Evolutionary conservation across 352 stramenopile genomes (phyloP), one percentile per base, ranked within the genome.

Genomic region (Phytophthora sp.): DNA sequence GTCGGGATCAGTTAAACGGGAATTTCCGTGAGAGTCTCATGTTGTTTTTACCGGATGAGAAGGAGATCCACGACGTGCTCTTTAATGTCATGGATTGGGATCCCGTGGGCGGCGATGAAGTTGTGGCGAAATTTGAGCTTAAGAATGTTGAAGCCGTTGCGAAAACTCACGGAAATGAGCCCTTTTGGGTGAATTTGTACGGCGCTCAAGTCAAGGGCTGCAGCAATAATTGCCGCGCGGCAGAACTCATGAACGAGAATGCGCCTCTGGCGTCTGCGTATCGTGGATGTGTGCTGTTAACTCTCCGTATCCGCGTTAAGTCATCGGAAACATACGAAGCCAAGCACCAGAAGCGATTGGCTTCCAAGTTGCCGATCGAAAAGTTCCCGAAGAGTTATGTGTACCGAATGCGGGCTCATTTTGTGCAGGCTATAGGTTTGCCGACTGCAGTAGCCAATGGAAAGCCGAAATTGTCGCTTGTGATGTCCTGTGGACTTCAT

Each of bases 121-220:
- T 90, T 23, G 84, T 93, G 18, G 74, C 73, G 4, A 74, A 77
- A 16, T 71, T 90, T 15, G 72, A 75, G 56, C 38, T 88, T n/a
- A 51, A 74, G 45, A 66, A 84, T 51, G 56, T 84, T n/a, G 58
- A 69, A 18, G 45, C 67, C 31, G 55, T 82, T 2, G 74, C 74
- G 9, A 69, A 73, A 35, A 44, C 51, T 12, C 61, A 66, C 15
- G 66, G 49, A 6, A 73, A 73, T 35, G 57, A 75, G 26, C 82
- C 84, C 13, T 88, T 90, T 42, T 93, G 84, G 84, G 51, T 83
- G 33, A 93, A 93, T 67, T 49, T 93, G 23, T 93, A 93, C 61
- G 82, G 84, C 38, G 80, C 79, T 6, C 82, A 82, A 2, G 55
- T 88, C n/a, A 71, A 82, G 21, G 77, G 76, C 53, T 74, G 69